Evolutionary conservation across 2,329 filamentous ascomycete genomes (phyloP).

Genomic region (Monosporascus cannonballus): DNA sequence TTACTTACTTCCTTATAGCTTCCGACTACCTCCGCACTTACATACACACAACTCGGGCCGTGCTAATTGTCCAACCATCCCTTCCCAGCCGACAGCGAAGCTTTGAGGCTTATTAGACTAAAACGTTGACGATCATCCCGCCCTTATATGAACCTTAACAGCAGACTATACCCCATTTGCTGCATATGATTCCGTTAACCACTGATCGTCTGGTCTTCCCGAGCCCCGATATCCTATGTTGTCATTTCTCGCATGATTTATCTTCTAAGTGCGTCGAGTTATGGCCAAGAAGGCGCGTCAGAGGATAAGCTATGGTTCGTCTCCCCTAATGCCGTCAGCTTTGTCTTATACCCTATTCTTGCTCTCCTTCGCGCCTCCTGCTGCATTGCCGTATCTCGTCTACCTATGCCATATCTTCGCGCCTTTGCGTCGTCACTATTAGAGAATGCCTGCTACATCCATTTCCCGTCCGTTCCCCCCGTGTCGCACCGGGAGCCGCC

Average conservation of each 20-base stretch:
- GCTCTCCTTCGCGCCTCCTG: slow-evolving; percentile 14
- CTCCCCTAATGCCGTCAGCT: slow-evolving; percentile 3
- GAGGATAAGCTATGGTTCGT: slow-evolving; percentile 61
- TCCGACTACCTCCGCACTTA: too few relatives aligned
- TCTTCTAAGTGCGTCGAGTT: slow-evolving; percentile 11
- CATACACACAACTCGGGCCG: too few relatives aligned
- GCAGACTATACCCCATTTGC: background rate
- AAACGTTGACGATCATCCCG: background rate
- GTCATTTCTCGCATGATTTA: slow-evolving; percentile 10
- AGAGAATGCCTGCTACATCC: background rate
- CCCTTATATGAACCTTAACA: background rate
- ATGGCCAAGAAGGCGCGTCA: slow-evolving; percentile 63
- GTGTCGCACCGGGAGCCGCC: background rate
- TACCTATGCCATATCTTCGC: too few relatives aligned
- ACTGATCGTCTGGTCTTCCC: background rate
- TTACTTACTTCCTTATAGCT: background rate
- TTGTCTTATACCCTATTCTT: slow-evolving; percentile 4
- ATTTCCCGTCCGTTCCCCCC: slow-evolving; percentile 1
- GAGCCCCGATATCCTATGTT: background rate
- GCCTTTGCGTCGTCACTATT: too few relatives aligned
- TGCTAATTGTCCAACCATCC: background rate
- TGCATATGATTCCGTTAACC: background rate
- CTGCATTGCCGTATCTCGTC: background rate
- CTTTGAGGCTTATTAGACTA: background rate
- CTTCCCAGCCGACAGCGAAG: background rate